Evolutionary conservation across 306 rosid species (phyloP).

Genomic region (Prunus dulcis): DNA sequence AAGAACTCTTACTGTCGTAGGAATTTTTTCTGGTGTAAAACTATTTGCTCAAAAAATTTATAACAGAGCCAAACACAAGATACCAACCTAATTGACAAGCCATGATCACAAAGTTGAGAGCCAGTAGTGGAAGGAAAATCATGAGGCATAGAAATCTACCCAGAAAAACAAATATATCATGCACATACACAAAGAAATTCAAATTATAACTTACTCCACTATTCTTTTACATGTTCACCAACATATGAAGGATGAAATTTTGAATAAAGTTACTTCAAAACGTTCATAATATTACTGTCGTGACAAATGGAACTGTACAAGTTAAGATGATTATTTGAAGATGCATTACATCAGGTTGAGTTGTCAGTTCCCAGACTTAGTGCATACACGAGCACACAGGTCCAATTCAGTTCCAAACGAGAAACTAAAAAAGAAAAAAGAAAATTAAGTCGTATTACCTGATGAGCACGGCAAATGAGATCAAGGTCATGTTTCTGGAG

Average conservation of each 20-base stretch:
- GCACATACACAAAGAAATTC: neutral
- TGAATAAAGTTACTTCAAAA: neutral
- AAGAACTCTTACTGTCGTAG: neutral
- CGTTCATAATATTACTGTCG: neutral
- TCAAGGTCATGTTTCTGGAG: constrained; percentile 76
- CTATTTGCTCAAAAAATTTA: neutral
- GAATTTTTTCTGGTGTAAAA: constrained; percentile 3
- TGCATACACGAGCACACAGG: neutral
- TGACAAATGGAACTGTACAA: neutral
- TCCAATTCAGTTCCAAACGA: neutral
- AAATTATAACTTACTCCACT: neutral
- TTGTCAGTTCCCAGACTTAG: neutral
- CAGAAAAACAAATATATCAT: neutral
- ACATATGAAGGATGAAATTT: neutral
- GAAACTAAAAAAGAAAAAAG: neutral
- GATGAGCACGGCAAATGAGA: constrained; percentile 80
- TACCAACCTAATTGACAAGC: neutral
- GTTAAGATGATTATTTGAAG: neutral
- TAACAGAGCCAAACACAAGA: neutral
- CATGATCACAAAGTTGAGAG: neutral
- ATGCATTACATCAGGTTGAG: neutral
- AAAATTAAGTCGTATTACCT: constrained; percentile 34
- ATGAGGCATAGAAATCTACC: neutral
- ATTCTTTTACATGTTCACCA: constrained; percentile 1
- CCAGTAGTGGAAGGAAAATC: neutral